These are phyloP conservation scores for Hypoxylon sp. DNA, from an alignment of 2,329 filamentous ascomycete species.

Conservation along the genomic window DNA sequence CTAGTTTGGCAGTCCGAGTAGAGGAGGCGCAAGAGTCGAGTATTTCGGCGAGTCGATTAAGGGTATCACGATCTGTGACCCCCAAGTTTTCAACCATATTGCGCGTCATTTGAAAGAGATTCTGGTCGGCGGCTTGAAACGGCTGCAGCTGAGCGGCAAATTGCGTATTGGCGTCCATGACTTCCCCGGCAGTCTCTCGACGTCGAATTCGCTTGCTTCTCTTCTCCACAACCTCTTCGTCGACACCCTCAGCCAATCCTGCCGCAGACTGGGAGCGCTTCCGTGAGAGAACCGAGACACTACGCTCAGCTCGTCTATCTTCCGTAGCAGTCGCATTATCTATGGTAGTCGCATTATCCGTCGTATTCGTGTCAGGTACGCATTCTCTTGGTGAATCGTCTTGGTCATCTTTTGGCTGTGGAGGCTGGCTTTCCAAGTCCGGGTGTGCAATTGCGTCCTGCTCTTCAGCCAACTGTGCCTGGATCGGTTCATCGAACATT, in stretches of 20 bases:
- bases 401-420: slow-evolving; percentile 51
- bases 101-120: slow-evolving; percentile 66
- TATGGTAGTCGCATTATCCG: slow-evolving; percentile 6
- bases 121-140: slow-evolving; percentile 67
- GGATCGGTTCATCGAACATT: slow-evolving; percentile 43
- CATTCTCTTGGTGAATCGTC: slow-evolving; percentile 55
- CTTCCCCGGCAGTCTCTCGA: slow-evolving; percentile 68
- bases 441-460: slow-evolving; percentile 3
- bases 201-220: slow-evolving; percentile 74
- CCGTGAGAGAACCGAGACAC: slow-evolving; percentile 59
- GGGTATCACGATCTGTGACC: slow-evolving; percentile 61
- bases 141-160: slow-evolving; percentile 67
- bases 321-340: slow-evolving; percentile 49
- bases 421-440: slow-evolving; percentile 22
- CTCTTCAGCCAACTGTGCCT: slow-evolving; percentile 32
- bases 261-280: slow-evolving; percentile 73
- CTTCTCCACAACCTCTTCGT: slow-evolving; percentile 70
- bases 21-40: slow-evolving; percentile 65
- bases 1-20: slow-evolving; percentile 62
- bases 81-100: slow-evolving; percentile 67
- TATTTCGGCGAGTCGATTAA: slow-evolving; percentile 61
- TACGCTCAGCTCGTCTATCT: slow-evolving; percentile 53
- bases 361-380: slow-evolving; percentile 40
- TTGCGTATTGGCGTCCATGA: slow-evolving; percentile 63
- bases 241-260: slow-evolving; percentile 65